Base-by-base conservation (phyloP, 73 alveolate genomes). In the Urostyla sp. region DNA sequence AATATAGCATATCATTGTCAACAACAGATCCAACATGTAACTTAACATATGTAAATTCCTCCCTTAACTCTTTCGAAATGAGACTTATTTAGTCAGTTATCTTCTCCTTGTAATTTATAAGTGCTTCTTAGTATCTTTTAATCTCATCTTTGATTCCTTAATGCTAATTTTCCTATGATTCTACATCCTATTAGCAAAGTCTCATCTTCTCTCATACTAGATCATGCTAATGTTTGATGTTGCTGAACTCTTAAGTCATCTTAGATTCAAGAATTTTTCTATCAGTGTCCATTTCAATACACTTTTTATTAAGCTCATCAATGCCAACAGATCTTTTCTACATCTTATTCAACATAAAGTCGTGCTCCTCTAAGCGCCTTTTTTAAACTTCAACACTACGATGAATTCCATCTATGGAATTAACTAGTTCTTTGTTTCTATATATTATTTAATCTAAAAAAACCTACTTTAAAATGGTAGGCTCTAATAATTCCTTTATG, bases 391-490 rank as follows among this genome's bases (percentile, higher is more conserved):
- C 79, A 0, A 11, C 20, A 40, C 18, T 20, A 8, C 26, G 21
- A 10, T 18, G 24, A 10, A 63, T 24, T 21, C 44, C 37, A 40
- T 63, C 79, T 1, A 63, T 37, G 18, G 59, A 6, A 3, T 24
- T 20, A 26, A 43, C 44, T 11, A 43, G 60, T 24, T 63, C 79
- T 43, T 43, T 63, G 37, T 63, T 21, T 50, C 79, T 63, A 23
- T 63, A 13, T 27, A 34, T 2, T 43, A 20, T 20, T 28, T 63
- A 16, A 63, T 2, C 2, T 7, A 32, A n/a, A n/a, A n/a, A n/a
- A n/a, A n/a, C n/a, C 13, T 63, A 63, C 79, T 63, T 63, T 40
- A 23, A 43, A 38, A 63, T 60, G 6, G 79, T 63, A 4, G 79
- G 79, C 16, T 63, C 79, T 40, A 63, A 32, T 10, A 63, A 30